Percentiles rank a stretch among this genome's conserved stretches.
Evolutionary conservation across 805 yeast genomes (phyloP).

Genomic region (Scheffersomyces ergatensis): DNA sequence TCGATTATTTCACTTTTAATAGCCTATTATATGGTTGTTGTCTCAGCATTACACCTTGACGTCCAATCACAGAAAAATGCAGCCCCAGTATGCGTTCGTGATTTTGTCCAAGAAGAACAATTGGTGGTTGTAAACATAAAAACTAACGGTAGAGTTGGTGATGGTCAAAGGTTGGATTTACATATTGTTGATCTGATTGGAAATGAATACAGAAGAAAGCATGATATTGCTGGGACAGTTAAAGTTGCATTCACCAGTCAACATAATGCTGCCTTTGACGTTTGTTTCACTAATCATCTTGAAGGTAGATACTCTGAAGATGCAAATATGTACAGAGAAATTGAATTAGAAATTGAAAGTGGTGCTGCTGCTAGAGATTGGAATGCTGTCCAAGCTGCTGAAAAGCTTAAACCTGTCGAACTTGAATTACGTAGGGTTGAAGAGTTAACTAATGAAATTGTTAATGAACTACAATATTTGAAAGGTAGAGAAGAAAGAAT

Average conservation of each 20-base stretch:
- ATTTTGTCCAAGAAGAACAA: conserved; percentile 81
- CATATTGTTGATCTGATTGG: conserved; percentile 74
- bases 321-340: conserved; percentile 56
- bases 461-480: conserved; percentile 76
- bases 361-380: conserved; percentile 98
- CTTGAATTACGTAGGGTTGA: conserved; percentile 84
- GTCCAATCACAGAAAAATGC: conserved; percentile 46
- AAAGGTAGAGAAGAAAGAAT: conserved; percentile 85
- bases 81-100: conserved; percentile 83
- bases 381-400: conserved; percentile 91
- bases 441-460: conserved; percentile 81
- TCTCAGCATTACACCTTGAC: conserved; percentile 48
- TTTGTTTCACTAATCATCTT: conserved; percentile 77
- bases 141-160: conserved; percentile 74
- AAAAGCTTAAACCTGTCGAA: conserved; percentile 90
- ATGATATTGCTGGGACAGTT: conserved; percentile 69
- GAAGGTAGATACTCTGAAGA: conserved; percentile 24
- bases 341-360: conserved; percentile 89
- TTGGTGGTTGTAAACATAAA: conserved; percentile 81
- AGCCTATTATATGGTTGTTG: conserved; percentile 18
- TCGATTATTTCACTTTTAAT: conserved; percentile 1
- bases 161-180: conserved; percentile 79
- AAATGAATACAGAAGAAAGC: conserved; percentile 73
- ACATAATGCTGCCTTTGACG: conserved; percentile 80
- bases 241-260: conserved; percentile 85